These are phyloP conservation scores for Diversispora epigaea DNA, from an alignment of 192 early-diverging fungal genomes.

Conservation along the genomic window DNA sequence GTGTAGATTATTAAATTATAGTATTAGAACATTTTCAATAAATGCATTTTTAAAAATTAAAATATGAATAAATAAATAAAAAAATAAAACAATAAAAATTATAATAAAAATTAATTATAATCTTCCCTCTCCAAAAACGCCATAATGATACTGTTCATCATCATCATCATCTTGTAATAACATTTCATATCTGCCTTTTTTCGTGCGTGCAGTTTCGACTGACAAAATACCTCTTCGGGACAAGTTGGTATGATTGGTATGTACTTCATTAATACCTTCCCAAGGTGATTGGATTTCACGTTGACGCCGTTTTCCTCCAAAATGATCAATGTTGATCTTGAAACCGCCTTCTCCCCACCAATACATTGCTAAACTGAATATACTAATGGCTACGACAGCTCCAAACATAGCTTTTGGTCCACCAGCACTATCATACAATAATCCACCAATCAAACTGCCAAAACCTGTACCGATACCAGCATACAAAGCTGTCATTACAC, in stretches of 20 bases:
- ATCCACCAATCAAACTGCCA: constrained; percentile 43
- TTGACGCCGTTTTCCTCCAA: not conserved
- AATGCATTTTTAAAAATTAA: no score
- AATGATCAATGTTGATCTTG: not conserved
- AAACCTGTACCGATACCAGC: constrained; percentile 44
- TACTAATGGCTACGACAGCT: constrained; percentile 34
- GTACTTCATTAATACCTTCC: not conserved
- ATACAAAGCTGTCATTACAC: constrained; percentile 28
- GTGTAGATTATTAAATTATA: no score
- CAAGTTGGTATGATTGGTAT: not conserved
- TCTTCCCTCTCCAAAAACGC: constrained; percentile 1
- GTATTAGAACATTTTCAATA: no score
- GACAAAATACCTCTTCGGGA: not conserved
- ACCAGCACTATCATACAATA: constrained; percentile 42
- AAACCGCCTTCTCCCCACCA: constrained; percentile 13
- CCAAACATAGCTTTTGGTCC: constrained; percentile 43
- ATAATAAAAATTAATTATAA: no score
- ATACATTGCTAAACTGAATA: constrained; percentile 38
- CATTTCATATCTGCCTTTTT: constrained; percentile 17
- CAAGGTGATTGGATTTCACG: not conserved
- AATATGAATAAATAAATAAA: no score
- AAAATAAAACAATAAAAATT: no score
- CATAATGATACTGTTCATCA: constrained; percentile 26
- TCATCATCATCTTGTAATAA: constrained; percentile 3
- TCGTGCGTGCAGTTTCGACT: not conserved